Percentiles rank a stretch among this genome's conserved stretches.
Conservation (phyloP, 352 stramenopile species). For the Pythium periplocum region DNA sequence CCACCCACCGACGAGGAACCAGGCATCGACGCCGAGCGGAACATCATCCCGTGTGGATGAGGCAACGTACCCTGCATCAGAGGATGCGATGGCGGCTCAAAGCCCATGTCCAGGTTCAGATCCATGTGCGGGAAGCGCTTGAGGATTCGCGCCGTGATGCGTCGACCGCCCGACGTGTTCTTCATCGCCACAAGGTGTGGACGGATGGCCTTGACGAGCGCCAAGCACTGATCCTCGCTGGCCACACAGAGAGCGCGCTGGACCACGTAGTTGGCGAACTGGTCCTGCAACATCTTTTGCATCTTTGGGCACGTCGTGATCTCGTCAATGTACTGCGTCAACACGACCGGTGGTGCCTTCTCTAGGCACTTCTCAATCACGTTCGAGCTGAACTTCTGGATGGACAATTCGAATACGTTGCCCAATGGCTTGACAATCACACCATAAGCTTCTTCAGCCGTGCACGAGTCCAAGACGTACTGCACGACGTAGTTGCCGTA, state of each 20-base stretch:
- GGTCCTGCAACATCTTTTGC: constrained; percentile 94
- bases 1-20: too few species aligned
- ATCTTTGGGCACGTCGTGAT: constrained; percentile 80
- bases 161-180: constrained; percentile 92
- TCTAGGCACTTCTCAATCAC: constrained; percentile 99
- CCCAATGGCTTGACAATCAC: constrained; percentile 85
- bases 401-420: constrained; percentile 93
- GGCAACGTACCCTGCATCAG: constrained; percentile 28
- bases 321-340: constrained; percentile 71
- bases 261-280: constrained; percentile 99
- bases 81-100: constrained; percentile 10
- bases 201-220: constrained; percentile 94
- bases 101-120: constrained; percentile 68
- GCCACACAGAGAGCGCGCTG: constrained; percentile 95
- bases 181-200: constrained; percentile 93
- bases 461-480: constrained; percentile 89
- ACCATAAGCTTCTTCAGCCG: constrained; percentile 68
- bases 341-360: constrained; percentile 80
- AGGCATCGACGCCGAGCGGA: not conserved
- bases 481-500: constrained; percentile 92
- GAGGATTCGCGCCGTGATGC: constrained; percentile 95
- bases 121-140: constrained; percentile 96
- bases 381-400: constrained; percentile 99
- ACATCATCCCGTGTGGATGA: constrained; percentile 14
- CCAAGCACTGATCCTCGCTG: constrained; percentile 91